phyloP scores from a whole-genome alignment of 2,329 filamentous ascomycete genomes.

The Ceratocystiopsis brevicomis region DNA sequence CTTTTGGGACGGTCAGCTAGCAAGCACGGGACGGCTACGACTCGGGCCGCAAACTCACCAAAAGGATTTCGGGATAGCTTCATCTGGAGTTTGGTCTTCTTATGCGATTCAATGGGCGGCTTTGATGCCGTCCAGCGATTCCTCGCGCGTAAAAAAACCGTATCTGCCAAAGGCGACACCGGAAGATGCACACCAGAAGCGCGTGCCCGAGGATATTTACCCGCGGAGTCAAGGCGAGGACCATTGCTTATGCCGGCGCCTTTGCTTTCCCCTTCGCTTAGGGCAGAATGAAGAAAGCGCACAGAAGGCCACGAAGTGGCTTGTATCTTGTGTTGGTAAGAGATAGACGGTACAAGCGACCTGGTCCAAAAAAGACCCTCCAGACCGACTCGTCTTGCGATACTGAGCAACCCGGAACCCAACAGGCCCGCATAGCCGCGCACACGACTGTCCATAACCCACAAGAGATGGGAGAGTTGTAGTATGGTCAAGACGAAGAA shows the following conservation, averaged over 20 bases:
- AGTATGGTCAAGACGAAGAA: too few relatives aligned
- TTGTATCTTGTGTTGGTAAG: too few relatives aligned
- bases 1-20: slow-evolving; percentile 18
- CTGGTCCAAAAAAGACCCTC: too few relatives aligned
- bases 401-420: too few relatives aligned
- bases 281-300: too few relatives aligned
- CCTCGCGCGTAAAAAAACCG: slow-evolving; percentile 25
- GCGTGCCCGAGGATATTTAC: not conserved
- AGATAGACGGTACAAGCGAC: too few relatives aligned
- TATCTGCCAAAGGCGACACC: slow-evolving; percentile 35
- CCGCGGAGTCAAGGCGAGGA: not conserved
- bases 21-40: not conserved
- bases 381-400: too few relatives aligned
- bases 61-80: slow-evolving; percentile 44
- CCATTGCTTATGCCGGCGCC: not conserved
- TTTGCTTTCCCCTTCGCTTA: not conserved
- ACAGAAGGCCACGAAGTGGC: too few relatives aligned
- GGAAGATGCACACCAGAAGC: slow-evolving; percentile 9
- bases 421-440: too few relatives aligned
- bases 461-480: too few relatives aligned
- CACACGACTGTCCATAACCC: too few relatives aligned
- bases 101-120: slow-evolving; percentile 14
- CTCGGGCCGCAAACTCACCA: slow-evolving; percentile 23
- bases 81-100: slow-evolving; percentile 28
- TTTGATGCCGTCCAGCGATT: slow-evolving; percentile 23